phyloP scores from a whole-genome alignment of 768 basidiomycete genomes.

The Trametes sanguinea region DNA sequence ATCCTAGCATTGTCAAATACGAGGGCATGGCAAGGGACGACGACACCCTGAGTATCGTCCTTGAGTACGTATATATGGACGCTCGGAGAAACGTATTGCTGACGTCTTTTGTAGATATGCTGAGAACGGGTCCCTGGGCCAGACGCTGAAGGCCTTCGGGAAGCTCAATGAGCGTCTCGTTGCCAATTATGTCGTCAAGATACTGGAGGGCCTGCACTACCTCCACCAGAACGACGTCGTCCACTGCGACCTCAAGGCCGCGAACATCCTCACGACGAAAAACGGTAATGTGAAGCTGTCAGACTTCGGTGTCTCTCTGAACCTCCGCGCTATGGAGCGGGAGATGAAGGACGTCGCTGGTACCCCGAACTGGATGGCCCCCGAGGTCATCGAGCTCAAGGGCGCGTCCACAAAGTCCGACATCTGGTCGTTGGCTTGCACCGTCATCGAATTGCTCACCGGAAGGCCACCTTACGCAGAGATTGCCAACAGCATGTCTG shows the following conservation, averaged over 20 bases:
- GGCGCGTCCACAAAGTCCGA: conserved; percentile 93
- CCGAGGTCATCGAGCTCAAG: conserved; percentile 94
- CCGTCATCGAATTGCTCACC: conserved; percentile 90
- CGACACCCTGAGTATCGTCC: conserved; percentile 86
- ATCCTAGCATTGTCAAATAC: conserved; percentile 97
- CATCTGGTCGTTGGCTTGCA: conserved; percentile 95
- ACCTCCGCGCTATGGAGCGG: conserved; percentile 85
- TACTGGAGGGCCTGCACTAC: conserved; percentile 93
- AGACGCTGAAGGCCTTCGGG: conserved; percentile 91
- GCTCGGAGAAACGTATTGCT: conserved; percentile 23
- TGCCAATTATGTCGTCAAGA: conserved; percentile 93
- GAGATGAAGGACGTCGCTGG: conserved; percentile 87
- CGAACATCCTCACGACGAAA: conserved; percentile 98
- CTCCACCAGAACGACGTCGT: conserved; percentile 89
- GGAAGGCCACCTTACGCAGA: conserved; percentile 92
- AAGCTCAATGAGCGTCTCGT: conserved; percentile 91
- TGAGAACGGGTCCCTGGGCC: conserved; percentile 93
- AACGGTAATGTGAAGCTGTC: conserved; percentile 96
- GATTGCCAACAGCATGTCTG: conserved; percentile 86
- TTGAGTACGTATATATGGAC: conserved; percentile 69
- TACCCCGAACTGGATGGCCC: conserved; percentile 99
- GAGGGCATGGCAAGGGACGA: conserved; percentile 93
- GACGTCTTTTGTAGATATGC: conserved; percentile 64
- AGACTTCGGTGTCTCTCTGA: conserved; percentile 97
- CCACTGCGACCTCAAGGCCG: conserved; percentile 97